Base-by-base conservation (phyloP, 768 basidiomycete species). In the Mycena alexandri region DNA sequence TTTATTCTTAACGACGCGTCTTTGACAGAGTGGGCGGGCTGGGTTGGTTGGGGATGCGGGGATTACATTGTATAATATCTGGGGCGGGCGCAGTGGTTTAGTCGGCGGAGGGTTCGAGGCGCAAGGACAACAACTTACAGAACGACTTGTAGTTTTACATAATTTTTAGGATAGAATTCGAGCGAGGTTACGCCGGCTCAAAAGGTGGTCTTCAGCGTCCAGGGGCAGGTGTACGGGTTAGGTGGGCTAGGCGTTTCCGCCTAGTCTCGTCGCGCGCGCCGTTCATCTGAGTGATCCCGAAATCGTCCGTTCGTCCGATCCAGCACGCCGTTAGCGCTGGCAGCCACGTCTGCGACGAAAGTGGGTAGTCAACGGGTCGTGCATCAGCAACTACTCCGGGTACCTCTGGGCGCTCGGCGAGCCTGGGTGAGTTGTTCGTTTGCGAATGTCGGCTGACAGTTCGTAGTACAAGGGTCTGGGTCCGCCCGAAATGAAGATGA, bases 351-450 rank as follows among this genome's bases (percentile, higher is more conserved):
- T 29, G 38, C 14, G 38, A 2, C 14, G 38, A 38, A 11, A 9
- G 38, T 38, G 38, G 38, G 38, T 38, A 14, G 38, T 38, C 38
- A 38, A 38, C 38, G 14, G 38, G 11, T 10, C 38, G 14, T 11
- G 38, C 11, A 38, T 14, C 38, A 38, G 55, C 3, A 16, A 7
- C 42, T 4, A 38, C 10, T 24, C 24, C 6, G 11, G 34, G 24
- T 13, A 25, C 36, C n/a, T 25, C 63, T 61, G 41, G 50, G 25
- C 34, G 19, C 34, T 41, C 50, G 21, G 52, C 59, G 33, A 24
- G 60, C 46, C 38, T 67, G 65, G 16, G 59, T n/a, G 25, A 17
- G 21, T n/a, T 91, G 90, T 89, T n/a, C 86, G 87, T 14, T 14
- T 11, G 38, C 11, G 38, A 14, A 38, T 29, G 38, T 38, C 38